Base-by-base conservation (phyloP, 805 yeast genomes). In the Kazachstania bromeliacearum region DNA sequence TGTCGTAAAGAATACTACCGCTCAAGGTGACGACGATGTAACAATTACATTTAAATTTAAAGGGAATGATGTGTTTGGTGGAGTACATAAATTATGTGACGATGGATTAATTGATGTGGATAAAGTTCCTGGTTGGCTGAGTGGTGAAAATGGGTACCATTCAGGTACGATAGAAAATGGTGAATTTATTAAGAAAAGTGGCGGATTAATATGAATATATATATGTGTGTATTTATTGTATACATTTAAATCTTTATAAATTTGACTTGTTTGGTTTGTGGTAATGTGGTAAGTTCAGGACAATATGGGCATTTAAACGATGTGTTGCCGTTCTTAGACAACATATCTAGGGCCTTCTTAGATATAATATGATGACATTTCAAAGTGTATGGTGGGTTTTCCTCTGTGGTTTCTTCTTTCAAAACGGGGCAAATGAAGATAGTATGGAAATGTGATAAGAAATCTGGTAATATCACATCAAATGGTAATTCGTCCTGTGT, bases 11-110 rank as follows among this genome's bases (percentile, higher is more conserved):
- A 67, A 67, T 32, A 55, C 29, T 1, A 26, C 10, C 14, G 24
- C 13, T 7, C 20, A 17, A 6, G 14, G 55, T 8, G 33, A 28
- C 16, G 35, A 43, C 18, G 38, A 37, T 17, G 43, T 53, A 6
- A 47, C 48, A 12, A 36, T 63, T 3, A 47, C 42, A 18, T 40
- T 53, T 16, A 62, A 67, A 39, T 55, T 84, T 4, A 59, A 67
- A 3, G 95, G 95, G 1, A 65, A 62, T 14, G 94, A 84, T 51
- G 70, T 85, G 0, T 84, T 77, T 66, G 94, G 75, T 2, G 95
- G 95, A 0, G 49, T 84, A 26, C 85, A 81, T 54, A 79, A 81
- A 48, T 62, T 84, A 13, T 71, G 85, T 19, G 63, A 63, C 35
- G 38, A 60, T 43, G 70, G 64, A 1, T 47, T 67, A 0, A 57